Percentiles rank a stretch among this genome's conserved stretches.
Evolutionary conservation across 441 rosid species (phyloP).

Genomic region (Rhodomyrtus psidioides): DNA sequence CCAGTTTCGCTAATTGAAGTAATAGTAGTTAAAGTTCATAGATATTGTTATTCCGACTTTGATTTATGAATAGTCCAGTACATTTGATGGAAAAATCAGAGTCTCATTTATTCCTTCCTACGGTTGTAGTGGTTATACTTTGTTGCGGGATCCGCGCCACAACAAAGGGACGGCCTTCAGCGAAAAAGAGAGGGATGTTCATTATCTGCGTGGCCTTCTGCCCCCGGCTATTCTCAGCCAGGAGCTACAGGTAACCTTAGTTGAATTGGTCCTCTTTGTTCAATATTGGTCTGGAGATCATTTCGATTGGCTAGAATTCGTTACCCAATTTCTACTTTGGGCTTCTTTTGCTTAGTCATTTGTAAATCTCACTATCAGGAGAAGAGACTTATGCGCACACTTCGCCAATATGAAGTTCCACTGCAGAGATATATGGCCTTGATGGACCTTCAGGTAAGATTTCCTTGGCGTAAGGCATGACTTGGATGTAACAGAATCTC

Average conservation of each 20-base stretch:
- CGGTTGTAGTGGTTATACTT: conserved; percentile 54
- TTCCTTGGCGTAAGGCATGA: neutral
- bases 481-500: neutral
- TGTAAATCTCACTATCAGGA: conserved; percentile 36
- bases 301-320: neutral
- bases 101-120: neutral
- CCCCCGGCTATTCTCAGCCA: conserved; percentile 72
- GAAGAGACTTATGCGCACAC: conserved; percentile 70
- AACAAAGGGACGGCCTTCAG: conserved; percentile 91
- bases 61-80: neutral
- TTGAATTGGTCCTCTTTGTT: neutral
- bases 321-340: neutral
- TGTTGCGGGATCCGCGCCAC: conserved; percentile 87
- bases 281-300: neutral
- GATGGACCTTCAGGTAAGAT: conserved; percentile 86
- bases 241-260: conserved; percentile 62
- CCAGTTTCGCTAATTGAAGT: neutral
- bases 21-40: neutral
- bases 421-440: conserved; percentile 81
- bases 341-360: neutral
- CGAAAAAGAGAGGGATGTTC: conserved; percentile 86
- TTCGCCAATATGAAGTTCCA: conserved; percentile 84
- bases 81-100: neutral
- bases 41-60: neutral
- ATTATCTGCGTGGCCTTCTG: conserved; percentile 86